Conservation (phyloP, 2,329 filamentous ascomycete genomes). For the Sarocladium strictum region DNA sequence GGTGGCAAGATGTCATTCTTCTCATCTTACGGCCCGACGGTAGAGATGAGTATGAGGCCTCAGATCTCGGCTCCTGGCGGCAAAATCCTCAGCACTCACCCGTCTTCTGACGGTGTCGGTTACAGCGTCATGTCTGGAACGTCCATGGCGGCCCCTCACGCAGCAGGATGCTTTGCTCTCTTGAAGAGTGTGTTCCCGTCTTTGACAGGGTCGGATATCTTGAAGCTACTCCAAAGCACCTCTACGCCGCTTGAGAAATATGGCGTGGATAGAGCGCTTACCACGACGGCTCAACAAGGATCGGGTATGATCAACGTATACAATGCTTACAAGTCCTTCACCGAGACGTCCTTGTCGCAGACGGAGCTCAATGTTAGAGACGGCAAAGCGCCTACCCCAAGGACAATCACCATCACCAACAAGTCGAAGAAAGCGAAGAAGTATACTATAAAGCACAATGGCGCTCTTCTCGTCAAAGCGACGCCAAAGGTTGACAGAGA, state of each 20-base stretch:
- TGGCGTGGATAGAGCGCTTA: neutral
- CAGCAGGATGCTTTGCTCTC: conserved; percentile 49
- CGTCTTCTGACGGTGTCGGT: conserved; percentile 30
- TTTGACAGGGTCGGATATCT: neutral
- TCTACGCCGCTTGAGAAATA: neutral
- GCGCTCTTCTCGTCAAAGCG: neutral
- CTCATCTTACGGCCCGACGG: neutral
- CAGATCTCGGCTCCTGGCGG: conserved; percentile 50
- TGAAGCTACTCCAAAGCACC: neutral
- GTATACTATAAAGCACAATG: neutral
- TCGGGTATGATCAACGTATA: neutral
- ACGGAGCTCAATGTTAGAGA: neutral
- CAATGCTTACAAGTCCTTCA: neutral
- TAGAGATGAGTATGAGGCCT: conserved; percentile 32
- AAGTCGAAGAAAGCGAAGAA: neutral
- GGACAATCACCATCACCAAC: neutral
- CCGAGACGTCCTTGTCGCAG: neutral
- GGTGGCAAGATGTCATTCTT: neutral
- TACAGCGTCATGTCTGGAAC: conserved; percentile 51
- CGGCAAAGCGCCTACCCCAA: neutral
- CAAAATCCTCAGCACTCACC: conserved; percentile 53
- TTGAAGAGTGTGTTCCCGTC: conserved; percentile 19
- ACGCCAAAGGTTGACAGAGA: neutral
- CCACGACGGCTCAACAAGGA: neutral
- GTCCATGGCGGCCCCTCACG: conserved; percentile 54